Base-by-base conservation (phyloP, 2,329 filamentous ascomycete species). In the Orbilia quercus region DNA sequence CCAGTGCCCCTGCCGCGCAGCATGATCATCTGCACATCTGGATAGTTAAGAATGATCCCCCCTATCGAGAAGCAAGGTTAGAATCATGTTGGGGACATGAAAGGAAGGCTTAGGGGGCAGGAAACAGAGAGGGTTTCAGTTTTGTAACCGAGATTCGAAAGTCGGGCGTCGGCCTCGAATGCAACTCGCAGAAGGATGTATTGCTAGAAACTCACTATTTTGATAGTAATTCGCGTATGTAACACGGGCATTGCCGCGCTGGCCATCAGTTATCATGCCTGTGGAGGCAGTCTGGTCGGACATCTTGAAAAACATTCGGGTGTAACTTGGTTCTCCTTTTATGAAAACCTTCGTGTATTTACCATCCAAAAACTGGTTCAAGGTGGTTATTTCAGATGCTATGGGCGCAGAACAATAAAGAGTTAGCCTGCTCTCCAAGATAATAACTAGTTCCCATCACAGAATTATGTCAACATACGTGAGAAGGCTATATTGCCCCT, bases 311-410 rank as follows among this genome's bases (percentile, higher is more conserved):
- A 34, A 58, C 16, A 9, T 48, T 31, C 18, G 18, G 5, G 18
- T 42, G 23, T 6, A 48, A 14, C 20, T 22, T 5, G 28, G 28
- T 4, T 1, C 28, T 6, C 20, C 40, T 7, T 48, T 25, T 14
- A 23, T 40, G 7, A 38, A 7, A 2, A 65, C 18, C 7, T 12
- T 12, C 2, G 62, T 20, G 2, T 25, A 55, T 20, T 54, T 40
- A 2, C 64, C 40, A 1, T 7, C 7, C n/a, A 60, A 55, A 31
- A 60, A 62, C 7, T 11, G 23, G 3, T 53, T 34, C 7, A 69
- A 25, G 14, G 51, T 36, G 0, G n/a, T 28, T n/a, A 3, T 22
- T 18, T 62, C 44, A 14, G 6, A 14, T 20, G 38, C 54, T 58
- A 45, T 14, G 5, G 9, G 28, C 28, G n/a, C n/a, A n/a, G n/a